Evolutionary conservation across 805 yeast genomes (phyloP).

Genomic region (Aciculoconidium aculeatum): DNA sequence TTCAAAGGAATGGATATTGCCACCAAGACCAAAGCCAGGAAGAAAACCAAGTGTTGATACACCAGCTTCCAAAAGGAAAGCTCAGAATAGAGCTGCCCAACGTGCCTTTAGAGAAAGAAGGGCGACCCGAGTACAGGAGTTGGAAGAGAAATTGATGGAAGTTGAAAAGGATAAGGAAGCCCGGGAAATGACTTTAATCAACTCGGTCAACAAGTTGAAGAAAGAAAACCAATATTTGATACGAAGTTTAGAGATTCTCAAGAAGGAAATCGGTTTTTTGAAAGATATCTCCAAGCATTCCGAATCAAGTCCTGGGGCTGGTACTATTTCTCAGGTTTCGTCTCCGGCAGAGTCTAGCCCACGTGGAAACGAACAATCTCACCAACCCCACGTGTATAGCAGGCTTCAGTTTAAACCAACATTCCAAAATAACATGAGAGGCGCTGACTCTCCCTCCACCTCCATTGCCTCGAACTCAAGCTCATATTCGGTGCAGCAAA

Average conservation of each 20-base stretch:
- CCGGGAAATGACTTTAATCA: conserved; percentile 49
- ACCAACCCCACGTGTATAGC: conserved; percentile 8
- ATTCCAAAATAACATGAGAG: too few species aligned
- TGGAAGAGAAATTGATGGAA: conserved; percentile 63
- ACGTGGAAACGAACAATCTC: conserved; percentile 5
- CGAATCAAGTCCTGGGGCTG: not conserved
- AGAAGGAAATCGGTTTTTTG: conserved; percentile 22
- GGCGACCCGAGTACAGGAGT: conserved; percentile 73
- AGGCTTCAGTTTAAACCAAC: too few species aligned
- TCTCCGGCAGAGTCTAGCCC: conserved; percentile 3
- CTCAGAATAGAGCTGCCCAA: conserved; percentile 93
- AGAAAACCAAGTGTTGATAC: conserved; percentile 64
- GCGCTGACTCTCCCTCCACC: conserved; percentile 26
- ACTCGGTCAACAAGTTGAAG: conserved; percentile 45
- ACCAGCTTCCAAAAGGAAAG: conserved; percentile 80
- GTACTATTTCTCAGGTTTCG: not conserved
- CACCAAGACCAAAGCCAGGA: conserved; percentile 60
- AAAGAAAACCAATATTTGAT: conserved; percentile 40
- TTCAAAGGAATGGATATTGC: conserved; percentile 54
- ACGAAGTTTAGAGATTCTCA: conserved; percentile 38
- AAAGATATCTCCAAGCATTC: conserved; percentile 11
- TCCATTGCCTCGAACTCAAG: conserved; percentile 11
- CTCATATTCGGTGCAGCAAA: conserved; percentile 38
- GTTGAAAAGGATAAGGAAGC: conserved; percentile 61
- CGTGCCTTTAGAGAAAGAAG: conserved; percentile 84